Evolutionary conservation across 441 rosid species (phyloP), one percentile per base, ranked within the genome.

Genomic region (Isatis lusitanica): DNA sequence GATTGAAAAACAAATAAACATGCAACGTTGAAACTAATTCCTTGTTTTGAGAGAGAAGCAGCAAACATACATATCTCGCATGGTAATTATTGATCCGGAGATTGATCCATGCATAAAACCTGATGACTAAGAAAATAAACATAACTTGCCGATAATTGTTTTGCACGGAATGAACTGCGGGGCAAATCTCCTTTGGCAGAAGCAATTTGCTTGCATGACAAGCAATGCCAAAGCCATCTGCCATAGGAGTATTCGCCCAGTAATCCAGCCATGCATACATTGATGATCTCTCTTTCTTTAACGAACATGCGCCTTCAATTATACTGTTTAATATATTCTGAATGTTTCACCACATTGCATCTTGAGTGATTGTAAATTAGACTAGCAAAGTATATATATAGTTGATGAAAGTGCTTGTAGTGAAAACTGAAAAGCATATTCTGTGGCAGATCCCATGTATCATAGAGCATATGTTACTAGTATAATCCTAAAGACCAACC

Each of bases 101-200:
- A 33, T 9, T 58, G 65, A 57, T 44, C 46, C 35, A 68, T n/a
- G n/a, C n/a, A n/a, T 15, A 26, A 26, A 46, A 35, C 57, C 47
- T 18, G 35, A 58, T 30, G 18, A 50, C 35, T 11, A 9, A 63
- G 13, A 42, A 9, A 16, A 12, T 3, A 63, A 63, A 40, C 60
- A 71, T 16, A 62, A 47, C 21, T 9, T 31, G 17, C 46, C 4
- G 46, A 71, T 8, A 9, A 7, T 63, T 15, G 42, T 10, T 31
- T 55, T 73, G 77, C 51, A 66, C 57, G 72, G 59, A 42, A 44
- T 24, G 77, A 73, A 65, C 47, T 57, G 66, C 77, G 71, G 77
- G 77, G 77, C 60, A 73, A 73, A 65, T 65, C 66, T 66, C 72
- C 72, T 74, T 74, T 74, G 67, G 73, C 78, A 74, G 67, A 66